phyloP scores from a whole-genome alignment of 345 rosid genomes.

The Boechera retrofracta region DNA sequence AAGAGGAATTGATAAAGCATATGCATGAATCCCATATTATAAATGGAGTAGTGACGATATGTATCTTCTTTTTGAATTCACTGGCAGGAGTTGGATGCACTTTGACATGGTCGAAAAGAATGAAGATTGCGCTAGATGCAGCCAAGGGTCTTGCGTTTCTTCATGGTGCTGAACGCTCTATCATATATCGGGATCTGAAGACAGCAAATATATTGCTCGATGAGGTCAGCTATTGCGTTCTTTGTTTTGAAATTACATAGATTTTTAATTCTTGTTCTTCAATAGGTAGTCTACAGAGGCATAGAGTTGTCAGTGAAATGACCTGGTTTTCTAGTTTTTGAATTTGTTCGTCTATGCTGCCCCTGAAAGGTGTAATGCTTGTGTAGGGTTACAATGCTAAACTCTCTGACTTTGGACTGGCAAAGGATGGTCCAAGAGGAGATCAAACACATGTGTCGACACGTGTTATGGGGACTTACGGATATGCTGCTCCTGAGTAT shows the following conservation, averaged over 20 bases:
- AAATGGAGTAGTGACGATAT: conserved; percentile 10
- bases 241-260: conserved; percentile 10
- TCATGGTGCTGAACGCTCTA: conserved; percentile 86
- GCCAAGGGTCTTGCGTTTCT: conserved; percentile 97
- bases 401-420: conserved; percentile 95
- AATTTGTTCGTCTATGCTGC: conserved; percentile 22
- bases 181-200: conserved; percentile 98
- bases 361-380: conserved; percentile 41
- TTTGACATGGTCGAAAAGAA: conserved; percentile 91
- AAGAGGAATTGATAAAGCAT: not conserved
- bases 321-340: conserved; percentile 1
- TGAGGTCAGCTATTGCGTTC: conserved; percentile 52
- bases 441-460: conserved; percentile 99
- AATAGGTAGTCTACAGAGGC: not conserved
- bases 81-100: conserved; percentile 80
- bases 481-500: conserved; percentile 98
- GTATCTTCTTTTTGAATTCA: conserved; percentile 28
- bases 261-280: not conserved
- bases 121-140: conserved; percentile 91
- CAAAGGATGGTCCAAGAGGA: conserved; percentile 98
- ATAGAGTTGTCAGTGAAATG: conserved; percentile 8
- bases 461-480: conserved; percentile 97
- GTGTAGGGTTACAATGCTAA: conserved; percentile 86
- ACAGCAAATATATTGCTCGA: conserved; percentile 95
- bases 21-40: not conserved